Base-by-base conservation (phyloP, 2,329 filamentous ascomycete species). In the Ascochyta pisi region DNA sequence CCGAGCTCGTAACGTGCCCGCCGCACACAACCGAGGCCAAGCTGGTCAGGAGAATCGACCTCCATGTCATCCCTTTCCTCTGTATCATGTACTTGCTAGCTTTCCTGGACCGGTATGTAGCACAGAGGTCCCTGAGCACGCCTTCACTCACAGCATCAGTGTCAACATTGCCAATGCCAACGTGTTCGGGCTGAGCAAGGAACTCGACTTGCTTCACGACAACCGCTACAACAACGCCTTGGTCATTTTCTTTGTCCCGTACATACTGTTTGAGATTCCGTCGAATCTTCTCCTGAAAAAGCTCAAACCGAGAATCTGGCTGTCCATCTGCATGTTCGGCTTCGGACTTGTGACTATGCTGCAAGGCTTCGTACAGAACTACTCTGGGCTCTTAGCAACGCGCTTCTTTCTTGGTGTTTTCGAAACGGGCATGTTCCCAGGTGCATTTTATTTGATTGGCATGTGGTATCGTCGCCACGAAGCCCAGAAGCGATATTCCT, bases 391-490 rank as follows among this genome's bases (percentile, higher is more conserved):
- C 15, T 82, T 96, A 45, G 83, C 87, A 0, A 92, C 90, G 3
- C 85, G 76, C 26, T 96, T 96, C 81, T 94, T 97, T 74, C 83
- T 97, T 0, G 93, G 93, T 8, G 55, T 84, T 1, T 80, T 80
- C 53, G 81, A 79, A 49, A 73, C 78, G 0, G 80, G 80, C 50
- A 81, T 83, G 80, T 91, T 91, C n/a, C 69, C 68, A 0, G 69
- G 69, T 12, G 63, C 71, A 5, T 84, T 89, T 70, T 90, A 92
- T 69, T 78, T 93, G 7, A 87, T 92, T 58, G 87, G 90, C 54
- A 94, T 94, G 88, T 96, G 90, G 92, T 99, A 98, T 68, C 87
- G 88, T 57, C 86, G 94, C 57, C 82, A 82, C 40, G 95, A 98
- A 77, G 92, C 93, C 2, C 94, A 98, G 77, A 91, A 92, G 69